phyloP scores from a whole-genome alignment of 2,329 filamentous ascomycete genomes.

The Fusarium miscanthi region DNA sequence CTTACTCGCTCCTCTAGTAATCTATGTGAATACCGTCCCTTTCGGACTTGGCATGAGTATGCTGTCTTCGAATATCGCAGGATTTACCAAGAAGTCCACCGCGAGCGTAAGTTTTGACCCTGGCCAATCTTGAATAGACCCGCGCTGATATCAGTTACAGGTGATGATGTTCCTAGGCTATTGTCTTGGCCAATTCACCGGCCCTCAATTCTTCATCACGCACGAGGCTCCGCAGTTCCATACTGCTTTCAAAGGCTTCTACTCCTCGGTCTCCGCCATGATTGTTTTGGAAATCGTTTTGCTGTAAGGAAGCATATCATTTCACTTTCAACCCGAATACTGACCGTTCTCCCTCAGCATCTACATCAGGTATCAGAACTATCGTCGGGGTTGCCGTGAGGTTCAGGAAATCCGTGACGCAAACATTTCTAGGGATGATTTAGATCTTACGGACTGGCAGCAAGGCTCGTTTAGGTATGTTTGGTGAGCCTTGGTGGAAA shows the following conservation, averaged over 20 bases:
- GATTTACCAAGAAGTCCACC: not conserved
- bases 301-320: not conserved
- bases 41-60: not conserved
- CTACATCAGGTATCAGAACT: not conserved
- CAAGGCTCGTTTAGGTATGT: not conserved
- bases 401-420: fast-evolving
- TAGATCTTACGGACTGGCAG: not conserved
- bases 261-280: not conserved
- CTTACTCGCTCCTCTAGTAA: fast-evolving
- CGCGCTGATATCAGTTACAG: not conserved
- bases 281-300: not conserved
- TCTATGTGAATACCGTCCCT: not conserved
- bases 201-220: not conserved
- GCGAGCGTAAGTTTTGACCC: not conserved
- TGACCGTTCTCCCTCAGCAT: not conserved
- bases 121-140: fast-evolving
- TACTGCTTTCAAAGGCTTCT: not conserved
- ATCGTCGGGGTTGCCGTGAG: not conserved
- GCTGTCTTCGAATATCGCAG: not conserved
- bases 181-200: not conserved
- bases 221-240: not conserved
- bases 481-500: not conserved
- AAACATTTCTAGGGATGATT: not conserved
- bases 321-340: not conserved
- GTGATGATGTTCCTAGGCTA: not conserved